These are phyloP conservation scores for Tetragonia tetragonoides DNA, from an alignment of 148 eudicot genomes.

Conservation along the genomic window DNA sequence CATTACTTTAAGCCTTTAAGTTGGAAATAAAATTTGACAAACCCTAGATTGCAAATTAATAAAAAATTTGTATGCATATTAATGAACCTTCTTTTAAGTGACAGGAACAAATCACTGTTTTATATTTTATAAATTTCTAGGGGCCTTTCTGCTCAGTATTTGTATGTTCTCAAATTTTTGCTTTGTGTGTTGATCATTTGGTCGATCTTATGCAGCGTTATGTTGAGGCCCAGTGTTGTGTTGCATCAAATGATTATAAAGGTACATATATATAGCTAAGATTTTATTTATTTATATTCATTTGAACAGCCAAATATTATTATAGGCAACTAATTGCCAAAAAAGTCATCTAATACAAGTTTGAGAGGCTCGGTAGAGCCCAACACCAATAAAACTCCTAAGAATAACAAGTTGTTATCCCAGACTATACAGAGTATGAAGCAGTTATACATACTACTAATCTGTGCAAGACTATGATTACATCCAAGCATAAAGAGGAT, in stretches of 20 bases:
- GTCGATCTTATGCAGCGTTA: slow-evolving; percentile 67
- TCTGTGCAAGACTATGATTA: too few relatives aligned
- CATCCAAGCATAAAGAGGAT: too few relatives aligned
- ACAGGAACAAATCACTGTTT: not conserved
- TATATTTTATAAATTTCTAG: not conserved
- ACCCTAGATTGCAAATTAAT: not conserved
- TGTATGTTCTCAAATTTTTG: not conserved
- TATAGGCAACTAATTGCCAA: too few relatives aligned
- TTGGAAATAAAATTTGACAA: not conserved
- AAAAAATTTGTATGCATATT: not conserved
- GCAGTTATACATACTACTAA: too few relatives aligned
- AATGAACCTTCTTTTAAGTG: not conserved
- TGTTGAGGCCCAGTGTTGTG: slow-evolving; percentile 91
- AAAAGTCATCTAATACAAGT: too few relatives aligned
- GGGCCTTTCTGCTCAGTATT: not conserved
- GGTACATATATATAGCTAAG: slow-evolving; percentile 36
- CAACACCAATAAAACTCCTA: too few relatives aligned
- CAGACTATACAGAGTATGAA: too few relatives aligned
- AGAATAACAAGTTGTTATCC: too few relatives aligned
- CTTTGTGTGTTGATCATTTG: slow-evolving; percentile 16
- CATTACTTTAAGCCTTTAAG: not conserved
- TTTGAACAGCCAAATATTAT: too few relatives aligned
- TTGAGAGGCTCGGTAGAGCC: too few relatives aligned
- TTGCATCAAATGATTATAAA: slow-evolving; percentile 89
- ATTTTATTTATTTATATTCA: not conserved